Percentiles rank a stretch among this genome's conserved stretches.
phyloP scores from a whole-genome alignment of 768 basidiomycete species.

The Suillus occidentalis region DNA sequence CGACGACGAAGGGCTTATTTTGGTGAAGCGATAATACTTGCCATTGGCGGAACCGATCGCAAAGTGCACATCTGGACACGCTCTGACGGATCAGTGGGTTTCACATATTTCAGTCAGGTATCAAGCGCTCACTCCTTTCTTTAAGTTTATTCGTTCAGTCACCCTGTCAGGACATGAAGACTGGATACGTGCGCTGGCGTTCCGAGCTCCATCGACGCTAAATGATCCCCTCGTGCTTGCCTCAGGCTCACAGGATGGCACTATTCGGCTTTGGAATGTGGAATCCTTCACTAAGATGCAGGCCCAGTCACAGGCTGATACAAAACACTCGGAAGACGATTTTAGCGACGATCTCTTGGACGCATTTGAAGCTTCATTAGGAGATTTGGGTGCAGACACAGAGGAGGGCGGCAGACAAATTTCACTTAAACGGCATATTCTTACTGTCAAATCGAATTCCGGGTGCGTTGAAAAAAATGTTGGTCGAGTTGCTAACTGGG shows the following conservation, averaged over 20 bases:
- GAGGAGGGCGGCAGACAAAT: slow-evolving; percentile 86
- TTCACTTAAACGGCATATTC: slow-evolving; percentile 81
- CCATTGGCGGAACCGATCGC: slow-evolving; percentile 79
- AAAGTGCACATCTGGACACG: slow-evolving; percentile 78
- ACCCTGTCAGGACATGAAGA: slow-evolving; percentile 87
- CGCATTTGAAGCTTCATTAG: slow-evolving; percentile 82
- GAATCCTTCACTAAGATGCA: slow-evolving; percentile 42
- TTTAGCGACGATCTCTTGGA: slow-evolving; percentile 79
- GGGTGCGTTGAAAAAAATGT: slow-evolving; percentile 33
- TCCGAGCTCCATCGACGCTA: slow-evolving; percentile 37
- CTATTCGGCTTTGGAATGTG: slow-evolving; percentile 91
- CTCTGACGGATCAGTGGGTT: slow-evolving; percentile 54
- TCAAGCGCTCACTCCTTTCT: background rate
- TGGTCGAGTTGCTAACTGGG: slow-evolving; percentile 6
- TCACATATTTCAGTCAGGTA: slow-evolving; percentile 4
- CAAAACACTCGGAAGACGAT: slow-evolving; percentile 23
- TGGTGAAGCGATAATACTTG: slow-evolving; percentile 61
- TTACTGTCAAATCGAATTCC: slow-evolving; percentile 58
- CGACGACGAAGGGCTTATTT: background rate
- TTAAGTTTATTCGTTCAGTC: slow-evolving; percentile 60
- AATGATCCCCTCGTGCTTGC: slow-evolving; percentile 68
- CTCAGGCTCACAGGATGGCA: slow-evolving; percentile 93
- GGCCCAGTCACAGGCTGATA: slow-evolving; percentile 11
- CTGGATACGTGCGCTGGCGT: slow-evolving; percentile 85
- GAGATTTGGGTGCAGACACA: slow-evolving; percentile 57